Evolutionary conservation across 768 basidiomycete genomes (phyloP).

Genomic region (Termitomyces sp.): DNA sequence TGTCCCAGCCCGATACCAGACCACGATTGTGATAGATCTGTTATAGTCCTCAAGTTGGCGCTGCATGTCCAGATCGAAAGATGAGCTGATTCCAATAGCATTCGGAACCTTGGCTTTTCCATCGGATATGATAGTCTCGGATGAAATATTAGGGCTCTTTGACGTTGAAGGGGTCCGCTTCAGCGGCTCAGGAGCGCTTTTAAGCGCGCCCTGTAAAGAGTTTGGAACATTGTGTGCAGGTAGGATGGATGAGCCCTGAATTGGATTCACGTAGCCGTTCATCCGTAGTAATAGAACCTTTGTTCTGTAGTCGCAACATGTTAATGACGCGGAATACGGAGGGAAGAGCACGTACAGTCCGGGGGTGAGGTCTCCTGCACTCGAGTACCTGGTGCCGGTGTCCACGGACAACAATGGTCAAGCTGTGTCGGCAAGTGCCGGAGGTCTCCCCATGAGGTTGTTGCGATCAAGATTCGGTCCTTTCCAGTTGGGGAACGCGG

Average conservation of each 20-base stretch:
- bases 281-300: neutral
- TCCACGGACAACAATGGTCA: slow-evolving; percentile 12
- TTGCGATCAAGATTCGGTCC: neutral
- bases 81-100: neutral
- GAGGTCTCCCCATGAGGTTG: slow-evolving; percentile 5
- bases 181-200: slow-evolving; percentile 5
- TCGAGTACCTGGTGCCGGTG: slow-evolving; percentile 11
- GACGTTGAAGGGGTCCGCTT: slow-evolving; percentile 5
- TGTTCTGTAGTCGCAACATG: neutral
- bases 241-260: slow-evolving; percentile 1
- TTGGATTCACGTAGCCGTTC: slow-evolving; percentile 5
- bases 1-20: slow-evolving; percentile 63
- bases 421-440: slow-evolving; percentile 6
- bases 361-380: slow-evolving; percentile 13
- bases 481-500: too few relatives aligned
- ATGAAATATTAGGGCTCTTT: slow-evolving; percentile 1
- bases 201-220: slow-evolving; percentile 11
- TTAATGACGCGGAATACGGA: neutral
- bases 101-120: neutral
- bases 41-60: slow-evolving; percentile 38
- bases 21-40: slow-evolving; percentile 58
- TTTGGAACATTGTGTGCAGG: slow-evolving; percentile 5
- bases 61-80: slow-evolving; percentile 28
- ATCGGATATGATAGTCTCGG: neutral
- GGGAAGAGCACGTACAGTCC: neutral